Evolutionary conservation across 352 stramenopile species (phyloP), one percentile per base, ranked within the genome.

Genomic region (Globisporangium cylindrosporum): DNA sequence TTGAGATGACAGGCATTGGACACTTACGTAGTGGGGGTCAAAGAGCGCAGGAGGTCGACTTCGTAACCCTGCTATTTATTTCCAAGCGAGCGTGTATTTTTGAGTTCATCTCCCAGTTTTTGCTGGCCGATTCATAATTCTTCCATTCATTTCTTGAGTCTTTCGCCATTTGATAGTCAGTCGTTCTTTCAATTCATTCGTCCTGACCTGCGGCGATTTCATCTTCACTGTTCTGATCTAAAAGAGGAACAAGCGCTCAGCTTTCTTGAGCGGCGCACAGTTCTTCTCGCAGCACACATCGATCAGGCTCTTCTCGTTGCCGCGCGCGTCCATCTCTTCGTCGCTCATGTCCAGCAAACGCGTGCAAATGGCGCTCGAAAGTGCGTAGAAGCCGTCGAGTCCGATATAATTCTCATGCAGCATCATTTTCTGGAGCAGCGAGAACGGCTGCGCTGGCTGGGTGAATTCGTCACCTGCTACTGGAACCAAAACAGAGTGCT

Each of bases 401-500:
- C 80, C 83, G 61, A 92, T 90, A 46, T 84, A 92, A 58, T 92
- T 92, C 36, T 89, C 84, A 29, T 82, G 68, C 20, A 92, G 68
- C 36, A 78, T 70, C 4, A 90, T 48, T 0, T 43, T 64, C 10
- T 71, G 59, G 2, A 90, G 67, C 8, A 56, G 29, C 1, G 73
- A 71, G 1, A 84, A 68, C 59, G 63, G 32, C 55, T 18, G 29
- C 6, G 7, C n/a, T n/a, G 34, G 12, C 46, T n/a, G 46, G 1
- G 36, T 1, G 5, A 38, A 5, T 10, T 54, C 49, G n/a, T 38
- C 10, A 32, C 6, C 18, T 1, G 36, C 3, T 25, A 5, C 38
- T 36, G 7, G 27, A n/a, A 25, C 36, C 14, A n/a, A 54, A 29
- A 18, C 49, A n/a, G n/a, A 27, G 18, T 74, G 56, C 49, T 81